phyloP scores from a whole-genome alignment of 192 early-diverging fungal species.

The Coemansia sp. region DNA sequence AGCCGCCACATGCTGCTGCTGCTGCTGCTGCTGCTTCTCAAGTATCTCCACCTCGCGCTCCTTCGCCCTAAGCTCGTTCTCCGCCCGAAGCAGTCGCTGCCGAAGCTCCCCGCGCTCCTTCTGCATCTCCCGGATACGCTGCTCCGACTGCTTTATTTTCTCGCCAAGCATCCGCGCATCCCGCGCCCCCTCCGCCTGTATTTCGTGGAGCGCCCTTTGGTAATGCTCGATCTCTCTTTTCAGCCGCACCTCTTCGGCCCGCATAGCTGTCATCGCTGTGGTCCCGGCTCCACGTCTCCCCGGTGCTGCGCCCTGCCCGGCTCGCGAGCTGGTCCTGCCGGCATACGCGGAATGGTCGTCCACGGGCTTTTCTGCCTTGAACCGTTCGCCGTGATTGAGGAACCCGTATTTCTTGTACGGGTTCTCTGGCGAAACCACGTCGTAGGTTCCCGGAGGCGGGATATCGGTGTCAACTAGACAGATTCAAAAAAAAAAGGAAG shows the following conservation, averaged over 20 bases:
- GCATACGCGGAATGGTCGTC: background rate
- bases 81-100: conserved; percentile 20
- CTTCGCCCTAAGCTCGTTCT: conserved; percentile 31
- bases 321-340: background rate
- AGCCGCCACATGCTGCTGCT: conserved; percentile 22
- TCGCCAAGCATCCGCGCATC: conserved; percentile 27
- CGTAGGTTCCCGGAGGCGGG: conserved; percentile 40
- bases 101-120: conserved; percentile 33
- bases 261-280: conserved; percentile 19
- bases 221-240: conserved; percentile 39
- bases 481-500: background rate
- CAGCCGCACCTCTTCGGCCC: conserved; percentile 31
- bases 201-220: conserved; percentile 17
- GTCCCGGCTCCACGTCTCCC: conserved; percentile 10
- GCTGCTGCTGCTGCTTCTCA: conserved; percentile 25
- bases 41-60: conserved; percentile 25
- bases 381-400: conserved; percentile 30
- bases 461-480: conserved; percentile 44
- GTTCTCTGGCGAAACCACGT: conserved; percentile 34
- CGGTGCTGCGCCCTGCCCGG: conserved; percentile 1
- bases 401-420: conserved; percentile 47
- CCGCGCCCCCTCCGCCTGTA: conserved; percentile 13
- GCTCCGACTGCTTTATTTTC: conserved; percentile 23
- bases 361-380: conserved; percentile 13
- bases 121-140: conserved; percentile 27